Evolutionary conservation across 345 rosid species (phyloP), one percentile per base, ranked within the genome.

Genomic region (Clarkia xantiana): DNA sequence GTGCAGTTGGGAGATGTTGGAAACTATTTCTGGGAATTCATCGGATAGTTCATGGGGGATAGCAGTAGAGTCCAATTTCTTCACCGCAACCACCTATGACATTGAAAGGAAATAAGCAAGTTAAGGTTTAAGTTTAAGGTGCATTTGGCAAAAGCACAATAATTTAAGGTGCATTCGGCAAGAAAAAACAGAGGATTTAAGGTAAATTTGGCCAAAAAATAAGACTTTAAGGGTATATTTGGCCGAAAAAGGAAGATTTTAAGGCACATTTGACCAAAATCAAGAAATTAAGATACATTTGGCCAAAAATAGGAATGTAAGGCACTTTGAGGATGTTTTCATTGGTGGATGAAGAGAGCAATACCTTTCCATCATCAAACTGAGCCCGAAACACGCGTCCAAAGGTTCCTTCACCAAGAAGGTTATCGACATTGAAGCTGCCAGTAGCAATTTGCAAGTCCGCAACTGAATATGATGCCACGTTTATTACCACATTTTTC

Each of bases 361-460:
- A 11, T 62, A 91, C 96, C 94, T 78, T 91, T 43, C 90, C 94
- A 57, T 82, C 79, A 62, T 72, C 77, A 65, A 91, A 78, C 40
- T 80, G 90, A 57, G 99, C 99, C 71, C 84, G 84, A 71, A 86
- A 91, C 41, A 91, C 99, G 61, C 94, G 85, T 42, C 99, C 99
- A 74, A 91, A 91, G 62, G 74, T 78, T 34, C 99, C 96, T 68
- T 84, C 96, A 7, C 96, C 99, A 22, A 91, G 84, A 68, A 87
- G 85, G 69, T 78, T 73, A 54, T 91, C 94, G 20, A 72, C 52
- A 53, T 62, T 80, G 78, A 91, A 91, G 76, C 96, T 86, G 44
- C 83, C 87, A 13, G 98, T 91, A 55, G 90, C 84, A 63, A 87
- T 72, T 71, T 91, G 99, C 62, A 91, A 76, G 67, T 91, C 99